Evolutionary conservation across 306 rosid species (phyloP).

Genomic region (Casuarina cunninghamiana): DNA sequence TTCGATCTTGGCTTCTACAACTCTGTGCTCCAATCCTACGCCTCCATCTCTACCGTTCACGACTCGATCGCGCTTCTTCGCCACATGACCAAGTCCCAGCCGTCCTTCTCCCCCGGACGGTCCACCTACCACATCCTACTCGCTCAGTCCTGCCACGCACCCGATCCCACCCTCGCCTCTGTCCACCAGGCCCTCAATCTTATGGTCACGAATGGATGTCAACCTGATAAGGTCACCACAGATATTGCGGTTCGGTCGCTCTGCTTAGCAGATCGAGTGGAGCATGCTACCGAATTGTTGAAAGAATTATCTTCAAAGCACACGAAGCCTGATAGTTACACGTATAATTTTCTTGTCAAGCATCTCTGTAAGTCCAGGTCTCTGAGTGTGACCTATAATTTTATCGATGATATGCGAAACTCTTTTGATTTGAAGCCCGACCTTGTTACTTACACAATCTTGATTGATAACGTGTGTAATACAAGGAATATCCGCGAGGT

Average conservation of each 20-base stretch:
- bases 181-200: slow-evolving; percentile 65
- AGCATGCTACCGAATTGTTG: slow-evolving; percentile 53
- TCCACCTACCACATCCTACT: slow-evolving; percentile 69
- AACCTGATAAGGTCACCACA: slow-evolving; percentile 61
- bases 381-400: slow-evolving; percentile 44
- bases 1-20: slow-evolving; percentile 52
- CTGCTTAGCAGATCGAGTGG: slow-evolving; percentile 47
- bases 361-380: slow-evolving; percentile 59
- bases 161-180: slow-evolving; percentile 48
- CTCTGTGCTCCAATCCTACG: slow-evolving; percentile 67
- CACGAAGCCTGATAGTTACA: slow-evolving; percentile 57
- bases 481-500: slow-evolving; percentile 74
- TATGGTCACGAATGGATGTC: slow-evolving; percentile 56
- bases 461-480: slow-evolving; percentile 85
- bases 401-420: slow-evolving; percentile 58
- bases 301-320: slow-evolving; percentile 57
- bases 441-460: slow-evolving; percentile 71
- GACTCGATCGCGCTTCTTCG: slow-evolving; percentile 72
- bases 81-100: slow-evolving; percentile 60
- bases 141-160: slow-evolving; percentile 49
- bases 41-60: slow-evolving; percentile 52
- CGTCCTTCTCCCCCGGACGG: slow-evolving; percentile 66
- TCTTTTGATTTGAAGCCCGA: slow-evolving; percentile 57
- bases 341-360: slow-evolving; percentile 67
- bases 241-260: slow-evolving; percentile 72